Evolutionary conservation across 345 rosid genomes (phyloP).

Genomic region (rapeseed (Brassica napus)): DNA sequence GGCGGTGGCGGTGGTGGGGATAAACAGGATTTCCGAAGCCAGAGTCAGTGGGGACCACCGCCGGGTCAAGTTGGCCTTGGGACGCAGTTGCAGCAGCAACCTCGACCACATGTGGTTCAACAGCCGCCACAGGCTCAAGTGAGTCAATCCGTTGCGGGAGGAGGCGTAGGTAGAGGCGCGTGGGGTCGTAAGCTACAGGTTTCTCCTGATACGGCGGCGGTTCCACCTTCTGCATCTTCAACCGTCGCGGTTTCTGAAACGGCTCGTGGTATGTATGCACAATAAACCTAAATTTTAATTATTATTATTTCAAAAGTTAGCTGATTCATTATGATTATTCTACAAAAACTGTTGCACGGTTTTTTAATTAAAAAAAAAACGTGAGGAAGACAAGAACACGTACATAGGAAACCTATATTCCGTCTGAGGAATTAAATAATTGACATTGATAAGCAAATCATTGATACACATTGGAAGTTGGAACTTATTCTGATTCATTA

Average conservation of each 20-base stretch:
- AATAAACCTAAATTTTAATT: neutral
- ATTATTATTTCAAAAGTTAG: neutral
- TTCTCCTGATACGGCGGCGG: constrained; percentile 8
- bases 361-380: neutral
- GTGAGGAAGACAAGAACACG: neutral
- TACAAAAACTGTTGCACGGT: neutral
- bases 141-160: neutral
- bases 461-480: constrained; percentile 8
- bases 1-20: constrained; percentile 18
- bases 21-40: constrained; percentile 23
- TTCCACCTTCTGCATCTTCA: constrained; percentile 13
- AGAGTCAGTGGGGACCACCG: constrained; percentile 40
- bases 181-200: constrained; percentile 28
- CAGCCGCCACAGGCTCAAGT: neutral
- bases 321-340: neutral
- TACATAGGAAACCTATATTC: neutral
- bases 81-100: neutral
- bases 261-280: constrained; percentile 33
- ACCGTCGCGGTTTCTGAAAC: constrained; percentile 17
- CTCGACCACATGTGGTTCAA: constrained; percentile 13
- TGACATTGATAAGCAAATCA: neutral
- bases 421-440: neutral
- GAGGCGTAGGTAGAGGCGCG: constrained; percentile 13
- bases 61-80: constrained; percentile 24
- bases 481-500: neutral